Percentiles rank a stretch among this genome's conserved stretches.
phyloP scores from a whole-genome alignment of 768 basidiomycete species.

The Agaricus bisporus region DNA sequence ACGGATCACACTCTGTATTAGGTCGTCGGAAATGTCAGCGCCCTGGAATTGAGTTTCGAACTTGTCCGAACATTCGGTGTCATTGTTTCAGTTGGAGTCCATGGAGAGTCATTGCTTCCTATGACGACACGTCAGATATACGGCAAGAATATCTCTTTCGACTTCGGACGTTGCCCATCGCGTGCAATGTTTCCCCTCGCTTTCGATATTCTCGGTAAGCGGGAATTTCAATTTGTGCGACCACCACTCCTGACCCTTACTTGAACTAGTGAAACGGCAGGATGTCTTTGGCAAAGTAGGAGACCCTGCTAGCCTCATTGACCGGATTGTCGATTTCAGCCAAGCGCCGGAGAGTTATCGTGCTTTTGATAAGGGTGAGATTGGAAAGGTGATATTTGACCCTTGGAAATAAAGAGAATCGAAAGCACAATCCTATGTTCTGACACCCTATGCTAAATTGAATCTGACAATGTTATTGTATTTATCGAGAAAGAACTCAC shows the following conservation, averaged over 20 bases:
- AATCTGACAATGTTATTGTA: too few species aligned
- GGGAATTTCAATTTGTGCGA: not conserved
- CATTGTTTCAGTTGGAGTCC: slow-evolving; percentile 71
- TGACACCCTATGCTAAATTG: too few species aligned
- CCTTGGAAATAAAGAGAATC: slow-evolving; percentile 45
- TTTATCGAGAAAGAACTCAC: too few species aligned
- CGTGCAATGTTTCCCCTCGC: slow-evolving; percentile 72
- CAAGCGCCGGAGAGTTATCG: slow-evolving; percentile 54
- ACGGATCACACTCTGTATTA: slow-evolving; percentile 18
- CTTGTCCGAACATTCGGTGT: slow-evolving; percentile 73
- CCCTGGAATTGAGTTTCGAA: slow-evolving; percentile 59
- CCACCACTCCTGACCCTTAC: not conserved
- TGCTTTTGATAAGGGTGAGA: slow-evolving; percentile 63
- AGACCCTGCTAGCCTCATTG: slow-evolving; percentile 53
- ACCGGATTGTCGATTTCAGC: slow-evolving; percentile 55
- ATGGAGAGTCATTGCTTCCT: slow-evolving; percentile 47
- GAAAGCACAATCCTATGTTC: too few species aligned
- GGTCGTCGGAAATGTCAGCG: slow-evolving; percentile 67
- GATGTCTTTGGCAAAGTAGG: slow-evolving; percentile 75
- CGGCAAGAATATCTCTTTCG: slow-evolving; percentile 72
- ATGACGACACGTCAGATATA: slow-evolving; percentile 56
- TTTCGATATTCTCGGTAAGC: slow-evolving; percentile 52
- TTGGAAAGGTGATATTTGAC: slow-evolving; percentile 75
- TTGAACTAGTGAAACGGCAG: slow-evolving; percentile 47
- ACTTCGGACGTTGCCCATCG: slow-evolving; percentile 80